Evolutionary conservation across 2,329 filamentous ascomycete species (phyloP), one percentile per base, ranked within the genome.

Genomic region (Basipetospora chlamydospora): DNA sequence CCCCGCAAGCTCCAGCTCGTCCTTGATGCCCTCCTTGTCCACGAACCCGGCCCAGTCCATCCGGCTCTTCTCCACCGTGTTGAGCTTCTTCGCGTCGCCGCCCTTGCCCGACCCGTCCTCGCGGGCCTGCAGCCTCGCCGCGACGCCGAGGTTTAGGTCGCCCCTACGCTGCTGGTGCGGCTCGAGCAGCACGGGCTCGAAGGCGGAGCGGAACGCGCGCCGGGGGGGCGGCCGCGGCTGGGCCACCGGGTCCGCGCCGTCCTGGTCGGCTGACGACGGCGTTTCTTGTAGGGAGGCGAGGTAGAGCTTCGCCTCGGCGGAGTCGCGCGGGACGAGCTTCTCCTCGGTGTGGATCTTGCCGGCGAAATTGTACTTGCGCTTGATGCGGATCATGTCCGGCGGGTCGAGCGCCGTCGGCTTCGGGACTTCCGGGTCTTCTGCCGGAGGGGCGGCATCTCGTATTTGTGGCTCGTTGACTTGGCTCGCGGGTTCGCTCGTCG

Each of bases 21-120:
- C 74, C 51, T 75, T 67, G 56, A 80, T 76, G 7, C 77, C 77
- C 53, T 79, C 76, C 52, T 77, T 71, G 55, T 81, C 77, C 39
- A 81, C 77, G 46, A 70, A 80, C 10, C 75, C 74, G 3, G 76
- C 77, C 77, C 77, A 81, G 54, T 81, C 77, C 69, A 81, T 76
- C 36, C 73, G 66, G 47, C 73, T 79, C 65, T 80, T 80, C 57
- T 81, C 75, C 12, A 80, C 73, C 12, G 75, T 77, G 50, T 77
- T 81, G 44, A 80, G 60, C 50, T 80, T 80, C 61, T 70, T 73
- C 10, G 41, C 41, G n/a, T 26, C 33, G 11, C 21, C 33, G 1
- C 29, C 32, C n/a, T n/a, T n/a, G n/a, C n/a, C n/a, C n/a, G n/a
- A n/a, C n/a, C n/a, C n/a, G n/a, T n/a, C n/a, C 6, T 34, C 37